Base-by-base conservation (phyloP, 345 rosid genomes). In the Limnanthes douglasii region DNA sequence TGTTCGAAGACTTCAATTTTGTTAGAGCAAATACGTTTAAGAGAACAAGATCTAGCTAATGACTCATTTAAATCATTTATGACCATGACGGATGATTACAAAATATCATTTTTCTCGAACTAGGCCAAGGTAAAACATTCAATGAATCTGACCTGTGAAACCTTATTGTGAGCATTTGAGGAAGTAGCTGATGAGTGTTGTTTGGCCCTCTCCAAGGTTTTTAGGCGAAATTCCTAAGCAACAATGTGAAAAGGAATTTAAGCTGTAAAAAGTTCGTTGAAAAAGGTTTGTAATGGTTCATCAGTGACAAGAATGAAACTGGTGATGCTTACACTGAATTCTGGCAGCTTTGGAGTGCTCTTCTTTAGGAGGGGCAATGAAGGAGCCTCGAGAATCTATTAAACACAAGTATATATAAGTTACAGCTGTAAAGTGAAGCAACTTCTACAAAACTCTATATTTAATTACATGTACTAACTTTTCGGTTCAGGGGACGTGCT, bases 401-500 rank as follows among this genome's bases (percentile, higher is more conserved):
- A 46, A 41, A 37, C 11, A 41, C 35, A 37, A 42, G 15, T 11
- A 35, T 10, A 44, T 34, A 33, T 26, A 31, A 33, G 8, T 18
- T 24, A 37, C 11, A 4, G n/a, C 17, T n/a, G 29, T 13, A 21
- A 14, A 35, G 36, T 2, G 41, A 54, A 18, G 13, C 12, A 16
- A 31, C 14, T 11, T 8, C 8, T 2, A 13, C 10, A 15, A 43
- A 33, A 21, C 30, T 21, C 5, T 31, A 22, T 35, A 24, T 11
- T 23, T n/a, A 12, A 41, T 27, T 21, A 31, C 11, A 51, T 26
- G 18, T 19, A 56, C 81, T 22, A 43, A 79, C 93, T 61, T 79
- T 79, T 67, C 86, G 63, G 59, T 79, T 79, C 53, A 79, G 53
- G 20, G 86, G 86, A 11, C 82, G 64, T 23, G 93, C 86, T 79